Percentiles rank a stretch among this genome's conserved stretches.
Conservation (phyloP, 177 flowering plant species). For the Vitis hybrid region DNA sequence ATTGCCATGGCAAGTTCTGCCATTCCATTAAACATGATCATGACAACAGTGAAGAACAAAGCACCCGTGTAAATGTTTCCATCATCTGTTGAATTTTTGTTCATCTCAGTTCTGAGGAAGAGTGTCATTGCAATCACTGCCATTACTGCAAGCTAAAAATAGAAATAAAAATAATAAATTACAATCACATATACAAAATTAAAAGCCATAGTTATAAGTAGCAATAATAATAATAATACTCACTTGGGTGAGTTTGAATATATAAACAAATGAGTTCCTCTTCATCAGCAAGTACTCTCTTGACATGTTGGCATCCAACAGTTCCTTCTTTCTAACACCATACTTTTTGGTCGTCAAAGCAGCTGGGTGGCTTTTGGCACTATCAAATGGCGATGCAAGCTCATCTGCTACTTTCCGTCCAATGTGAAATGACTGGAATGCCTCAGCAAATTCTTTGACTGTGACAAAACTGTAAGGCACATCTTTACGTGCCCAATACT, state of each 20-base stretch:
- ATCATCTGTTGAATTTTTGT: constrained; percentile 19
- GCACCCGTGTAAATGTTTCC: constrained; percentile 54
- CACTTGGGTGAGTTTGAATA: too few species aligned
- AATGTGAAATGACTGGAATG: constrained; percentile 22
- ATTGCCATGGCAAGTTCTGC: constrained; percentile 56
- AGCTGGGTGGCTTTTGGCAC: constrained; percentile 15
- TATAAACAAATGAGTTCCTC: constrained; percentile 6
- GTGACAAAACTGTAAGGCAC: constrained; percentile 20
- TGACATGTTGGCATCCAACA: constrained; percentile 12
- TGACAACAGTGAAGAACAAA: constrained; percentile 37
- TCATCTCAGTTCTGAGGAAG: constrained; percentile 29
- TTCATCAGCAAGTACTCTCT: constrained; percentile 24
- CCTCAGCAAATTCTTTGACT: constrained; percentile 17
- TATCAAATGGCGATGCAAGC: constrained; percentile 23
- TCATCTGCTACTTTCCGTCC: constrained; percentile 19
- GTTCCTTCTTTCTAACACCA: constrained; percentile 16
- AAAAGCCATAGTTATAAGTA: constrained; percentile 2
- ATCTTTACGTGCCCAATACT: constrained; percentile 25
- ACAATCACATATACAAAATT: neutral
- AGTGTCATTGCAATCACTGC: constrained; percentile 14
- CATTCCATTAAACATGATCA: constrained; percentile 49
- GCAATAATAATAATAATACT: constrained; percentile 3
- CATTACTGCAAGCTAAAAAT: constrained; percentile 11
- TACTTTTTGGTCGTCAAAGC: constrained; percentile 1
- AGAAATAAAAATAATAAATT: constrained; percentile 4